Evolutionary conservation across 495 filamentous ascomycete species (phyloP), one percentile per base, ranked within the genome.

Genomic region (Corynascus novoguineensis): DNA sequence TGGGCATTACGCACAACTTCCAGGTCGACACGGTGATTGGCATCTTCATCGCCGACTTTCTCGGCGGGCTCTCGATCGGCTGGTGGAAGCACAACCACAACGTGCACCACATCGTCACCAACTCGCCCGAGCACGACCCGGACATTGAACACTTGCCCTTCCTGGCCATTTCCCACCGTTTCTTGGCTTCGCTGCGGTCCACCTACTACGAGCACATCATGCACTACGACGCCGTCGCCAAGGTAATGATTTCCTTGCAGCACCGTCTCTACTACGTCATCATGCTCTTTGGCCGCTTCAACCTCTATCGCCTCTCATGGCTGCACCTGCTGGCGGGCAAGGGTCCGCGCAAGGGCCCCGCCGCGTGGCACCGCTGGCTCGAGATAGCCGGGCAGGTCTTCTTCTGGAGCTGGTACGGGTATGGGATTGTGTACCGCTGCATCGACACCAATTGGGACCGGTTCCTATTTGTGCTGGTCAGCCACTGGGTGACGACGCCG

Each of bases 31-130:
- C 87, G 6, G 73, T 86, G 34, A 89, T 97, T 61, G 92, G 90
- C 32, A 95, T 97, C 62, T 71, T 95, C 53, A 88, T 97, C 62
- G 92, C 93, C 22, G 85, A 95, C 67, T 98, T 87, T 62, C 74
- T 92, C 3, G 93, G 93, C 21, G 93, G 93, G 4, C 73, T 98
- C n/a, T 93, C 88, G 44, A 58, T 93, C 14, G 88, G 92, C 10
- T 98, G 93, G 93, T 98, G 93, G 93, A 98, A 98, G 70, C 80
- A 82, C 52, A 97, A 84, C 69, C 93, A 98, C 74, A 98, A 98
- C 70, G 93, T 98, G 25, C 93, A 98, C 68, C 93, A 98, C 63
- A 90, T 98, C 62, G 88, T 98, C 32, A 98, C 93, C 17, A 98
- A 98, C 71, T 87, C 86, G 46, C 89, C 93, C 24, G 93, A 97